Evolutionary conservation across 192 early-diverging fungal species (phyloP), one percentile per base, ranked within the genome.

Genomic region (Coemansia sp.): DNA sequence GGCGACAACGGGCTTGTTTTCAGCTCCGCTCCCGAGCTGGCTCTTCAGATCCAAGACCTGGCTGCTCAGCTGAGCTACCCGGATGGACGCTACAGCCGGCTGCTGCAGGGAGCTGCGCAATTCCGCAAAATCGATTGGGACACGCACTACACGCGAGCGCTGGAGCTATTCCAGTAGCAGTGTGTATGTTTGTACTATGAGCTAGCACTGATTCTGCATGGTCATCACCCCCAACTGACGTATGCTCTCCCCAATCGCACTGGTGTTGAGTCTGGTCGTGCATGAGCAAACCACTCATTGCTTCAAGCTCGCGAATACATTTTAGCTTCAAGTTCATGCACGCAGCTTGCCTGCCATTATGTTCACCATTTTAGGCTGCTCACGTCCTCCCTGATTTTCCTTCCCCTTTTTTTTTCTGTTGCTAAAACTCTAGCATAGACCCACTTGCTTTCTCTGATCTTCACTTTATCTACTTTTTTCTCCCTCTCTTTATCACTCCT

Each of bases 1-100:
- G 70, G 86, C 62, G 80, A 74, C 52, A 94, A 94, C 58, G 93
- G 93, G 6, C 68, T 91, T 61, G 80, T 92, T 14, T 93, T 93
- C 68, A 50, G 76, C 64, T 78, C 32, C 39, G 76, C 87, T 14
- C 63, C 72, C 1, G 85, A 92, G 69, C 82, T 93, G 26, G 85
- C 83, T n/a, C 68, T 64, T 26, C 88, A 92, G 71, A 72, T 92
- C n/a, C 73, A 82, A 70, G 70, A 72, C 19, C 63, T 77, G 66
- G 75, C 75, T 19, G 58, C 66, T 66, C 72, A 71, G 52, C 72
- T 61, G 39, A 52, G 52, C 57, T 46, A 19, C 28, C 30, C 30
- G 42, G 53, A 62, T 58, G 70, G 80, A 4, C 21, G 26, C 35
- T 78, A 83, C 46, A 60, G 42, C 53, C 65, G n/a, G 38, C 67